phyloP scores from a whole-genome alignment of 257 asterid genomes.

The Lithospermum erythrorhizon region DNA sequence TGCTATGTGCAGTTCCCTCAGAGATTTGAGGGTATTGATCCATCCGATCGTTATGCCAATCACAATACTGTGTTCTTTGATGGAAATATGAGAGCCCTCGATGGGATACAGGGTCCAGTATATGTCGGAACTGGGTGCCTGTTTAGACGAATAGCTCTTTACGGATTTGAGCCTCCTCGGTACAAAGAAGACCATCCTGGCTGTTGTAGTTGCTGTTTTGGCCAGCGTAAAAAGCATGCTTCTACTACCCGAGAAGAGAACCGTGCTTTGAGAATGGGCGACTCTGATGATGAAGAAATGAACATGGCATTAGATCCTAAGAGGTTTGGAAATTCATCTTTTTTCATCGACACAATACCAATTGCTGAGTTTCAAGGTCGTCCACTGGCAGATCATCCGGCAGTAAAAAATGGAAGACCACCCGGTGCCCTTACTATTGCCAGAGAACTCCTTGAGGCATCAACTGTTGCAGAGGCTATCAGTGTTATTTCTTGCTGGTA shows the following conservation, averaged over 20 bases:
- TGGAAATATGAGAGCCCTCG: slow-evolving; percentile 50
- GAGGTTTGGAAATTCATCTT: slow-evolving; percentile 44
- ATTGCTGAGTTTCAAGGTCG: slow-evolving; percentile 49
- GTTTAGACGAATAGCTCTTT: slow-evolving; percentile 52
- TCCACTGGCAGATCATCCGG: slow-evolving; percentile 53
- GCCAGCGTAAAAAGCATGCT: neutral
- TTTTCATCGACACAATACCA: slow-evolving; percentile 42
- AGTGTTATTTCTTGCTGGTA: slow-evolving; percentile 56
- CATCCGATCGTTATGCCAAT: slow-evolving; percentile 57
- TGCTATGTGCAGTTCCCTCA: slow-evolving; percentile 61
- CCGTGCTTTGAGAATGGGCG: neutral
- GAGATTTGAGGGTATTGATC: slow-evolving; percentile 66
- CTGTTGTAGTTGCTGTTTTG: slow-evolving; percentile 5
- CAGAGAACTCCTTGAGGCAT: slow-evolving; percentile 40
- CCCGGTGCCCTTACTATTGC: slow-evolving; percentile 38
- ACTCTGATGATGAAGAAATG: slow-evolving; percentile 9
- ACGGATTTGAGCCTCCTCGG: slow-evolving; percentile 47
- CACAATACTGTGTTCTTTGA: slow-evolving; percentile 56
- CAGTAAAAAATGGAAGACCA: slow-evolving; percentile 52
- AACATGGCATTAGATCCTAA: slow-evolving; percentile 22
- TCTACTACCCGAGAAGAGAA: slow-evolving; percentile 3
- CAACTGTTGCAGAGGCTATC: slow-evolving; percentile 48
- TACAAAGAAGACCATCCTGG: slow-evolving; percentile 8
- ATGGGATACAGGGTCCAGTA: slow-evolving; percentile 63
- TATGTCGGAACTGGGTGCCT: slow-evolving; percentile 58